Conservation (phyloP, 257 asterid species). For the Sherardia arvensis region DNA sequence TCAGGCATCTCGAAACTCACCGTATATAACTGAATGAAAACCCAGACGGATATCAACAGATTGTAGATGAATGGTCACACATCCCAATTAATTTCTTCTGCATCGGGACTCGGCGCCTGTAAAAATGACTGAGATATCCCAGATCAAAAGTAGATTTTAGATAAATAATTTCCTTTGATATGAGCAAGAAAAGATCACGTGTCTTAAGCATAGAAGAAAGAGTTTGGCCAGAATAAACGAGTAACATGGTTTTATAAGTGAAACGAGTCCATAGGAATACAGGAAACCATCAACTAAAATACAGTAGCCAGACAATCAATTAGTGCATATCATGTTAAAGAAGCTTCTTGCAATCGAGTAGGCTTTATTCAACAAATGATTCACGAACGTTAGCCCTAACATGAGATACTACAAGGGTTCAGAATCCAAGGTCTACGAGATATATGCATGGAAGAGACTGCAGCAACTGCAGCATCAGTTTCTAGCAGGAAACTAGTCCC, state of each 20-base stretch:
- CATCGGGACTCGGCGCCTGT: too few species aligned
- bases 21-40: background rate
- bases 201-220: background rate
- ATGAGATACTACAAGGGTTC: background rate
- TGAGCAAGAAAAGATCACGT: too few species aligned
- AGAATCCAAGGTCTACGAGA: background rate
- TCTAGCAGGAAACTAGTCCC: too few species aligned
- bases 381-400: background rate
- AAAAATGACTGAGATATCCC: too few species aligned
- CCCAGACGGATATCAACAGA: background rate
- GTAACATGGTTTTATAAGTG: background rate
- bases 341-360: background rate
- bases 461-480: background rate
- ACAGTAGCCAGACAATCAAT: background rate
- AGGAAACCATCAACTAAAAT: background rate
- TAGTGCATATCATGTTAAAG: background rate
- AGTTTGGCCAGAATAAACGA: background rate
- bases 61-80: too few species aligned
- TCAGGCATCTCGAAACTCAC: background rate
- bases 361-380: background rate
- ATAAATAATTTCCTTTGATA: too few species aligned
- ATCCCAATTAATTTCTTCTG: background rate
- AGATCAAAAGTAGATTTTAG: too few species aligned
- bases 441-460: background rate
- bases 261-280: background rate